These are phyloP conservation scores for Alnus rubra DNA, from an alignment of 306 rosid genomes.

Conservation along the genomic window DNA sequence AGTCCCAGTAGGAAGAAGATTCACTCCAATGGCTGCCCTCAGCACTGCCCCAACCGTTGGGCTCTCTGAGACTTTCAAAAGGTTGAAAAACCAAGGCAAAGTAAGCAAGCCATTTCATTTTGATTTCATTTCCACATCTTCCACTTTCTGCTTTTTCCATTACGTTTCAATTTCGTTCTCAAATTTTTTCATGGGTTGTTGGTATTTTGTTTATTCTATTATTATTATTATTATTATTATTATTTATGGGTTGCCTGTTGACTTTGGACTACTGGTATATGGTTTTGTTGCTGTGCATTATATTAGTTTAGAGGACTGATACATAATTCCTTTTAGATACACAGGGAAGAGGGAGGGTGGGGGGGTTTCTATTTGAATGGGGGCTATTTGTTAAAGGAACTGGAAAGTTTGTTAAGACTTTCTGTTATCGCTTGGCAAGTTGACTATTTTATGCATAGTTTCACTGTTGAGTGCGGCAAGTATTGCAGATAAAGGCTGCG, in stretches of 20 bases:
- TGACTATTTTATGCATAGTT: too few relatives aligned
- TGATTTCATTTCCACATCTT: background rate
- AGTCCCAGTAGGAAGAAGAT: conserved; percentile 42
- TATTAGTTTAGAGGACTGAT: background rate
- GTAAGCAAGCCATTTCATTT: conserved; percentile 36
- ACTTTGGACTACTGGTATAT: background rate
- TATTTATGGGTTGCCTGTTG: background rate
- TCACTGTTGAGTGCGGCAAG: too few relatives aligned
- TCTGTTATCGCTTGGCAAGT: too few relatives aligned
- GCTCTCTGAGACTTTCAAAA: conserved; percentile 72
- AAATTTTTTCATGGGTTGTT: background rate
- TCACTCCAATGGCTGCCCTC: conserved; percentile 60
- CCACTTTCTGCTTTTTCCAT: conserved; percentile 1
- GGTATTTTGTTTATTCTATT: background rate
- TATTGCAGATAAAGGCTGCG: too few relatives aligned
- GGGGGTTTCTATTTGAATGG: background rate
- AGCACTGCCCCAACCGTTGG: conserved; percentile 49
- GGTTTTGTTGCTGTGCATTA: background rate
- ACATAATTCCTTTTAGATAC: too few relatives aligned
- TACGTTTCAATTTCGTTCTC: conserved; percentile 17
- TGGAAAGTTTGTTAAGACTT: too few relatives aligned
- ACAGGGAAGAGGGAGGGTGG: too few relatives aligned
- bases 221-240: too few relatives aligned
- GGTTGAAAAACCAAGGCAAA: conserved; percentile 61
- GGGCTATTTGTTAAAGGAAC: too few relatives aligned